Conservation (phyloP, 805 yeast genomes). For the Yueomyces sinensis region DNA sequence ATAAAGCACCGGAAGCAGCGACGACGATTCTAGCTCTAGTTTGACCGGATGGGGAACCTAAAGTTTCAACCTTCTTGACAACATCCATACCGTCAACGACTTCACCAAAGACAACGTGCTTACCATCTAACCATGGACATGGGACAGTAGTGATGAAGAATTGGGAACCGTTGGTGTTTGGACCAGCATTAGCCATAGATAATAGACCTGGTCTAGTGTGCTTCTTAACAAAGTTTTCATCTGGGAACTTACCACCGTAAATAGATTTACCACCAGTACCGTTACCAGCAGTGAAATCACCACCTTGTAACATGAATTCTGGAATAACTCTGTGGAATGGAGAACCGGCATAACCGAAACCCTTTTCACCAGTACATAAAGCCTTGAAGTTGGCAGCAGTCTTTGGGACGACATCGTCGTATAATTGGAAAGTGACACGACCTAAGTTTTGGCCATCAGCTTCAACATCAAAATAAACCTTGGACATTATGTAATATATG, state of each 20-base stretch:
- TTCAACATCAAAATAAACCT: slow-evolving; percentile 73
- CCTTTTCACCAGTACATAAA: slow-evolving; percentile 90
- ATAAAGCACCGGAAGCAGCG: slow-evolving; percentile 38
- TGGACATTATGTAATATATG: slow-evolving; percentile 34
- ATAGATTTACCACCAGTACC: slow-evolving; percentile 96
- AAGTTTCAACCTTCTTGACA: slow-evolving; percentile 71
- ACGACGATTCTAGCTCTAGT: slow-evolving; percentile 55
- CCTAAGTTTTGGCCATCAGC: slow-evolving; percentile 70
- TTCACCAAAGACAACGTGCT: slow-evolving; percentile 93
- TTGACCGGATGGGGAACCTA: slow-evolving; percentile 64
- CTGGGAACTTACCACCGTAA: slow-evolving; percentile 64
- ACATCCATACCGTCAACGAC: slow-evolving; percentile 74
- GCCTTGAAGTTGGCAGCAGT: slow-evolving; percentile 96
- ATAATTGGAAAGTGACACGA: slow-evolving; percentile 75
- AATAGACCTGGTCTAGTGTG: slow-evolving; percentile 75
- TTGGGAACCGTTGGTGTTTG: slow-evolving; percentile 96
- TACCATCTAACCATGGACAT: slow-evolving; percentile 83
- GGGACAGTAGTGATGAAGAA: slow-evolving; percentile 89
- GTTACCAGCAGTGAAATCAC: slow-evolving; percentile 84
- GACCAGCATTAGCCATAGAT: slow-evolving; percentile 98
- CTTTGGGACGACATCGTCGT: slow-evolving; percentile 87
- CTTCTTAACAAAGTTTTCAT: slow-evolving; percentile 59
- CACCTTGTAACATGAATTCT: slow-evolving; percentile 97
- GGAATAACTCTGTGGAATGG: slow-evolving; percentile 97
- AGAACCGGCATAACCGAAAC: slow-evolving; percentile 83